Evolutionary conservation across 169 alveolate genomes (phyloP).

Genomic region (Cryptosporidium ubiquitum): DNA sequence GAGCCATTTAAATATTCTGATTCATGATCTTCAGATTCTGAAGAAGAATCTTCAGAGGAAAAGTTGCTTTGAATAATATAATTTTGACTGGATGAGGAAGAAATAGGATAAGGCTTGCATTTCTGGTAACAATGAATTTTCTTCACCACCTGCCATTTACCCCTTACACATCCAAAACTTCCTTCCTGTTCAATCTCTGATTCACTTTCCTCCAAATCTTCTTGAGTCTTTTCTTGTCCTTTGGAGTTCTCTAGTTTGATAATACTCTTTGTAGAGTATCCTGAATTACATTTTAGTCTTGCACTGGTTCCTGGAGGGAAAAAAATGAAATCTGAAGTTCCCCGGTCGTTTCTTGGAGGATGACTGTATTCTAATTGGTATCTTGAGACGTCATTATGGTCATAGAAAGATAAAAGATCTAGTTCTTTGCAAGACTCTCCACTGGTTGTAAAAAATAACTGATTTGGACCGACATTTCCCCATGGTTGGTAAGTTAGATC

Average conservation of each 20-base stretch:
- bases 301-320: conserved; percentile 70
- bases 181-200: background rate
- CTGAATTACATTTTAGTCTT: conserved; percentile 16
- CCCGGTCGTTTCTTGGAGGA: conserved; percentile 14
- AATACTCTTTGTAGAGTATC: conserved; percentile 20
- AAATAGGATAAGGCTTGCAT: conserved; percentile 53
- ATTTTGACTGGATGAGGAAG: conserved; percentile 30
- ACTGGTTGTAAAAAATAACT: conserved; percentile 63
- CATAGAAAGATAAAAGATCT: conserved; percentile 7
- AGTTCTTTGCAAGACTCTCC: conserved; percentile 33
- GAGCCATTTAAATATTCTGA: conserved; percentile 21
- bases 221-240: background rate
- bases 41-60: background rate
- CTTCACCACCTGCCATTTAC: conserved; percentile 22
- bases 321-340: background rate
- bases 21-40: conserved; percentile 23
- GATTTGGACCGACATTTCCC: conserved; percentile 78
- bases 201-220: background rate
- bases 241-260: background rate
- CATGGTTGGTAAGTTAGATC: conserved; percentile 81
- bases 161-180: conserved; percentile 42
- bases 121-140: conserved; percentile 26
- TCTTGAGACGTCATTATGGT: background rate
- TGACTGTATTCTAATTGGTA: conserved; percentile 21
- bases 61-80: conserved; percentile 12